phyloP scores from a whole-genome alignment of 306 rosid genomes.

The Quercus ilex region DNA sequence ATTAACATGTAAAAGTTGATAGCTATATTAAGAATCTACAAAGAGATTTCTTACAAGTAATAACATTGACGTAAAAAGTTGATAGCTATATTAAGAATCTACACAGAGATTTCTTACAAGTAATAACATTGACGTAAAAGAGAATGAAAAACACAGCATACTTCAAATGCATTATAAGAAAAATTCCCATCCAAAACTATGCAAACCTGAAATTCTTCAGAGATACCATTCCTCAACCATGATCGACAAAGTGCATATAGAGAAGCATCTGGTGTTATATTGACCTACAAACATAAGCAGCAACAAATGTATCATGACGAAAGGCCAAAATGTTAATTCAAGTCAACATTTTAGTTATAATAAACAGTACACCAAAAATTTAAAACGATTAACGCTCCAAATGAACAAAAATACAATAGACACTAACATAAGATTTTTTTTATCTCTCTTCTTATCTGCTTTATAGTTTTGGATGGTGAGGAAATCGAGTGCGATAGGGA shows the following conservation, averaged over 20 bases:
- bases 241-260: conserved; percentile 84
- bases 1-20: neutral
- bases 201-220: conserved; percentile 71
- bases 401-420: neutral
- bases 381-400: neutral
- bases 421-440: neutral
- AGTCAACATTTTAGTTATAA: neutral
- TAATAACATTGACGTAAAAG: neutral
- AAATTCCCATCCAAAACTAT: neutral
- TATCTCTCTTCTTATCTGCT: neutral
- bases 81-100: neutral
- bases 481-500: neutral
- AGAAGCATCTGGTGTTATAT: conserved; percentile 70
- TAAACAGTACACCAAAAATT: neutral
- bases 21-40: neutral
- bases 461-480: neutral
- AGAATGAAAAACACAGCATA: neutral
- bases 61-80: neutral
- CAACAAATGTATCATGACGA: conserved; percentile 5
- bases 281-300: conserved; percentile 49
- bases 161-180: conserved; percentile 9
- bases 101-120: neutral
- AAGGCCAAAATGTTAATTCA: conserved; percentile 11
- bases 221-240: conserved; percentile 74
- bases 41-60: neutral